Percentiles rank a stretch among this genome's conserved stretches.
Evolutionary conservation across 2,329 filamentous ascomycete genomes (phyloP).

Genomic region (Paecilomyces niveus): DNA sequence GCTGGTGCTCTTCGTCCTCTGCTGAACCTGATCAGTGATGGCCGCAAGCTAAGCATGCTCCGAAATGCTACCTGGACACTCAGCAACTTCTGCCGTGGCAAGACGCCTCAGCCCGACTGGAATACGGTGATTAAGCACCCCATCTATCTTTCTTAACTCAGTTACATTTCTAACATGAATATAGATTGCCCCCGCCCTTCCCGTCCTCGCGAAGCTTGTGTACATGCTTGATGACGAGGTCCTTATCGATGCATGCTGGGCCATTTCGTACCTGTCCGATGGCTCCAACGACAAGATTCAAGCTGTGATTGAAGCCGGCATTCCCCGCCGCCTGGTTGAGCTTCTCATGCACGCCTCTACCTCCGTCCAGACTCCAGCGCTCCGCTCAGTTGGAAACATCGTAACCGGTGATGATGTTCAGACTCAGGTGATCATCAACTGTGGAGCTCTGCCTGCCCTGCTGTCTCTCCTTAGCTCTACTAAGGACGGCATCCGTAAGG

Average conservation of each 20-base stretch:
- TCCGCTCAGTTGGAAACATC: conserved; percentile 96
- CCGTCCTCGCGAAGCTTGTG: conserved; percentile 91
- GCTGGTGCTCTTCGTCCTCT: conserved; percentile 88
- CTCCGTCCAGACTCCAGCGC: conserved; percentile 93
- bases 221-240: conserved; percentile 99
- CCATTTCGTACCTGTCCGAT: conserved; percentile 96
- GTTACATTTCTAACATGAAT: conserved; percentile 13
- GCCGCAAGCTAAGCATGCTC: conserved; percentile 98
- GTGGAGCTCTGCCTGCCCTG: conserved; percentile 84
- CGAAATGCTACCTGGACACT: conserved; percentile 98
- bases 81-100: conserved; percentile 99
- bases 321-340: conserved; percentile 91
- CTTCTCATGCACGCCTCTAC: conserved; percentile 97
- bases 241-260: conserved; percentile 98
- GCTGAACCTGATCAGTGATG: conserved; percentile 83
- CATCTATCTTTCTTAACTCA: not conserved
- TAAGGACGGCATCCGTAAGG: conserved; percentile 98
- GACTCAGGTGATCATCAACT: conserved; percentile 99
- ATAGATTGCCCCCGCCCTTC: conserved; percentile 88
- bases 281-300: conserved; percentile 99
- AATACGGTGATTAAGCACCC: conserved; percentile 63
- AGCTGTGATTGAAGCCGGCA: conserved; percentile 96
- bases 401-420: conserved; percentile 98
- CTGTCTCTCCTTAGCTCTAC: conserved; percentile 89
- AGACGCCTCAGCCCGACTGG: conserved; percentile 98